Conservation (phyloP, 1,139 yeast species). For the Suhomyces wounanorum region DNA sequence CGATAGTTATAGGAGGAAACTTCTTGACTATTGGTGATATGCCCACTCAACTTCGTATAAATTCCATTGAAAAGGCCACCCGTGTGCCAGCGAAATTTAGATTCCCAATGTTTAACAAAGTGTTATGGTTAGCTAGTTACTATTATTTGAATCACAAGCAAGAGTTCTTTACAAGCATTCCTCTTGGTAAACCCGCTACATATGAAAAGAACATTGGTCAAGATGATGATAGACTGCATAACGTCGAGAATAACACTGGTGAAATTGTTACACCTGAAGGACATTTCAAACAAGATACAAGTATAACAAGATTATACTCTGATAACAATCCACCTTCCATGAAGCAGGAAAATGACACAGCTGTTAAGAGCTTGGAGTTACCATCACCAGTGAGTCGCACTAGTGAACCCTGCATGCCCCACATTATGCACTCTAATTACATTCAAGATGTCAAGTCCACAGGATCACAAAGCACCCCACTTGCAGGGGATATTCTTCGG, state of each 20-base stretch:
- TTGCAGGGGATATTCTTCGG: neutral
- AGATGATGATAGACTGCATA: neutral
- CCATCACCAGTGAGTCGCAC: neutral
- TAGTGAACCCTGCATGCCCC: neutral
- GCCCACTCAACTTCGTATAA: slow-evolving; percentile 60
- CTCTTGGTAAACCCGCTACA: neutral
- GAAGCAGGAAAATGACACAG: neutral
- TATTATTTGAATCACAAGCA: slow-evolving; percentile 35
- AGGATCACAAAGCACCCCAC: neutral
- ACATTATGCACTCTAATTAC: neutral
- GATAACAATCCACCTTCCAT: neutral
- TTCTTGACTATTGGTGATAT: slow-evolving; percentile 68
- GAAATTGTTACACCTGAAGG: neutral
- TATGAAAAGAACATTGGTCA: neutral
- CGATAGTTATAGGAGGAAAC: slow-evolving; percentile 86
- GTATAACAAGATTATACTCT: neutral
- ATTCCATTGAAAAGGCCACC: slow-evolving; percentile 63
- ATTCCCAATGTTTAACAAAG: slow-evolving; percentile 74
- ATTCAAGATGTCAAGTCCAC: neutral
- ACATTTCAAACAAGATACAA: neutral
- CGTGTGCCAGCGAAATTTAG: slow-evolving; percentile 75
- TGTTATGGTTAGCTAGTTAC: slow-evolving; percentile 66
- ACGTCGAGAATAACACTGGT: neutral
- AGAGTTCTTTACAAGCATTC: slow-evolving; percentile 18
- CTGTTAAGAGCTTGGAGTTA: neutral